Percentiles rank a stretch among this genome's conserved stretches.
phyloP scores from a whole-genome alignment of 371 early-diverging fungal genomes.

The Mortierella sp. region DNA sequence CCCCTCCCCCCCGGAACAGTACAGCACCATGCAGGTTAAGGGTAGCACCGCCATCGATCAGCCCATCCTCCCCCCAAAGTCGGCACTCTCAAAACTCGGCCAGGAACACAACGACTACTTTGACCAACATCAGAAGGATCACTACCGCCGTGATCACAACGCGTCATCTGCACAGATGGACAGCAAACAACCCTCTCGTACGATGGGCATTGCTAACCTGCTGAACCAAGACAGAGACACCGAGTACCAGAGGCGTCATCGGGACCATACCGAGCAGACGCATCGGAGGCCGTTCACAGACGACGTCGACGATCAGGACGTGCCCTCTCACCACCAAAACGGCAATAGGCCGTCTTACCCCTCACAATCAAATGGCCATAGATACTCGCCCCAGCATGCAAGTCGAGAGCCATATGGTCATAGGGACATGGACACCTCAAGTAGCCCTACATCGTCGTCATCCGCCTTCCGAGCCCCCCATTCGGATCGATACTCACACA shows the following conservation, averaged over 20 bases:
- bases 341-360: too few species aligned
- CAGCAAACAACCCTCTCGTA: constrained; percentile 24
- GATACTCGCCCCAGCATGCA: background rate
- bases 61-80: too few species aligned
- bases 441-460: constrained; percentile 5
- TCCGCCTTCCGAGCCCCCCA: constrained; percentile 13
- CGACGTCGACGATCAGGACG: too few species aligned
- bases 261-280: background rate
- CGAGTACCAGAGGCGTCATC: constrained; percentile 6
- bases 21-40: constrained; percentile 28
- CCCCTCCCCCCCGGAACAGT: constrained; percentile 14
- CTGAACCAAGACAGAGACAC: constrained; percentile 17
- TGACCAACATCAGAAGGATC: constrained; percentile 11
- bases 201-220: constrained; percentile 37
- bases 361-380: too few species aligned
- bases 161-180: constrained; percentile 4
- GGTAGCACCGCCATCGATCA: background rate
- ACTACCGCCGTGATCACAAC: constrained; percentile 6
- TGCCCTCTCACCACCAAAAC: too few species aligned
- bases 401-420: constrained; percentile 15
- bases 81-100: too few species aligned
- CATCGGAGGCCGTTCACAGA: too few species aligned
- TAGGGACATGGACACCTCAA: constrained; percentile 7
- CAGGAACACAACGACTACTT: constrained; percentile 6
- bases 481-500: constrained; percentile 22